Base-by-base conservation (phyloP, 768 basidiomycete species). In the Suillus subluteus region DNA sequence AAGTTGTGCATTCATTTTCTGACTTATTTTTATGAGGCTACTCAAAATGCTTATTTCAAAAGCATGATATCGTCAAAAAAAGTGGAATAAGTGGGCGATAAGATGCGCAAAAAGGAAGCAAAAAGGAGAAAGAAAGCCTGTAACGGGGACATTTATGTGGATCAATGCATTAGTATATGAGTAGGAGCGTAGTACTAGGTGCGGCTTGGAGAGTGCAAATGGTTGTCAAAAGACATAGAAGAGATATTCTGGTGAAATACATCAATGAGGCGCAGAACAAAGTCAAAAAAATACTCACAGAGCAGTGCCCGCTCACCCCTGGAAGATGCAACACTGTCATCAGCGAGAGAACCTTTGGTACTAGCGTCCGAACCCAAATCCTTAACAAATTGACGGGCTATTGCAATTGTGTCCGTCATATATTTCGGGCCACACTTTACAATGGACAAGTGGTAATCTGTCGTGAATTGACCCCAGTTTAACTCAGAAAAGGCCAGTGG, bases 401-500 rank as follows among this genome's bases (percentile, higher is more conserved):
- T 48, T 21, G 46, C 11, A 6, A 48, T 48, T 11, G 4, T 23
- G n/a, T 48, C n/a, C 5, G 4, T 23, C 11, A 4, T 48, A 23
- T 48, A 48, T 13, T 48, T 48, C n/a, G 1, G 21, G 46, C 46
- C 12, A 3, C 1, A 5, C 46, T 23, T 48, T 12, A 48, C n/a
- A 48, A 48, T 48, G n/a, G 46, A n/a, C 46, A 48, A 23, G 48
- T 50, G 6, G 48, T 50, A 50, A 6, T 50, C 48, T 1, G 48
- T 50, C 23, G 4, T 50, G 48, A 13, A 50, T 13, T 50, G n/a
- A 5, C n/a, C 23, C 48, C 15, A 65, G 40, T 64, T 67, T 23
- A 50, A 56, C 6, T 46, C 26, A 0, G 63, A 67, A 23, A 67
- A 67, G 2, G 41, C 26, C 11, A 46, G 44, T 6, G 44, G 40